Evolutionary conservation across 2,329 filamentous ascomycete species (phyloP).

Genomic region (Penicillium corylophilum): DNA sequence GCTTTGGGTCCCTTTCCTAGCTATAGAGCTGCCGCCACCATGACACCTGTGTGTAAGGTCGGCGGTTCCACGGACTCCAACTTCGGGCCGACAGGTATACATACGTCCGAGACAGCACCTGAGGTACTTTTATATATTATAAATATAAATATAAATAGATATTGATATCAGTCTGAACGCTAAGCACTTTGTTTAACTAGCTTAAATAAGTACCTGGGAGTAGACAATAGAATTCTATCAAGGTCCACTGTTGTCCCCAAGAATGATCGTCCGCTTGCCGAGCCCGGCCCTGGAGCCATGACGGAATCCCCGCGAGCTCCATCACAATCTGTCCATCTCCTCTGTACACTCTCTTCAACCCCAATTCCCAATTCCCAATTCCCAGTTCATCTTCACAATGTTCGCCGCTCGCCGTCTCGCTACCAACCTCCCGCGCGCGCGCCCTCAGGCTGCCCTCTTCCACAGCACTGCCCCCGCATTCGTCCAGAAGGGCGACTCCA

Average conservation of each 20-base stretch:
- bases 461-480: conserved; percentile 41
- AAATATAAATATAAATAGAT: too few species aligned
- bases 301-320: conserved; percentile 17
- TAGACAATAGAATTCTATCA: background rate
- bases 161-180: too few species aligned
- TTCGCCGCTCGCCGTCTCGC: conserved; percentile 40
- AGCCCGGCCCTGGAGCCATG: conserved; percentile 7
- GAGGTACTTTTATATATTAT: background rate
- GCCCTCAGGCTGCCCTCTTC: conserved; percentile 36
- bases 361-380: background rate
- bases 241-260: background rate
- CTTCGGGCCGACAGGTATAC: background rate
- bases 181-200: background rate
- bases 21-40: background rate
- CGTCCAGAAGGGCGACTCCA: conserved; percentile 74
- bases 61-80: background rate
- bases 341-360: background rate
- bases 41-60: background rate
- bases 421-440: conserved; percentile 30
- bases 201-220: background rate
- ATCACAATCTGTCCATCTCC: background rate
- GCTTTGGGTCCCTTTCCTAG: too few species aligned
- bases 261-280: conserved; percentile 10
- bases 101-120: background rate
- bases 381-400: conserved; percentile 25